Conservation (phyloP, 805 yeast genomes). For the Torulaspora franciscae region DNA sequence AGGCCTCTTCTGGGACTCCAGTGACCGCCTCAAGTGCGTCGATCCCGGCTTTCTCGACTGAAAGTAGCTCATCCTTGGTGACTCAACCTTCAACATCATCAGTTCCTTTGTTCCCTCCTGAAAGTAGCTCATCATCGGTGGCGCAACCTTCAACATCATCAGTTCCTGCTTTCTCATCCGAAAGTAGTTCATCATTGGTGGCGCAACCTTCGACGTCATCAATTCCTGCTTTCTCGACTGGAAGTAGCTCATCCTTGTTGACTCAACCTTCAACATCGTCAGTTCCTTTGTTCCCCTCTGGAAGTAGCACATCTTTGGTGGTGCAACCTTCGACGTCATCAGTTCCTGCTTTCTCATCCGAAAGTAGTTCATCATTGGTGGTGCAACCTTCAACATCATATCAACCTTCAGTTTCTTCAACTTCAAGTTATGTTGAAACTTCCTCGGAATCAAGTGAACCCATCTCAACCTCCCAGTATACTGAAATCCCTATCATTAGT, state of each 20-base stretch:
- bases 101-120: background rate
- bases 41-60: background rate
- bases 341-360: background rate
- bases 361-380: background rate
- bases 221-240: background rate
- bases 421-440: background rate
- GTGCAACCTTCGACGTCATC: background rate
- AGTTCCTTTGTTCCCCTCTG: background rate
- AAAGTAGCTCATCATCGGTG: background rate
- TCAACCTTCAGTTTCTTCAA: conserved; percentile 2
- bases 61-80: background rate
- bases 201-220: background rate
- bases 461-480: background rate
- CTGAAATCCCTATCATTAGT: background rate
- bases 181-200: background rate
- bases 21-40: background rate
- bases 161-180: background rate
- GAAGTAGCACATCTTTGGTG: background rate
- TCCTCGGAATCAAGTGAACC: background rate
- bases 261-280: background rate
- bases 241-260: background rate
- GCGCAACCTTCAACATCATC: background rate
- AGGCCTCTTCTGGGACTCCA: background rate
- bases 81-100: background rate
- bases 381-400: conserved; percentile 1